A percentile compares a stretch with the other conserved stretches of the same genome.
Conservation (phyloP, 345 rosid species). For the Salix purpurea region DNA sequence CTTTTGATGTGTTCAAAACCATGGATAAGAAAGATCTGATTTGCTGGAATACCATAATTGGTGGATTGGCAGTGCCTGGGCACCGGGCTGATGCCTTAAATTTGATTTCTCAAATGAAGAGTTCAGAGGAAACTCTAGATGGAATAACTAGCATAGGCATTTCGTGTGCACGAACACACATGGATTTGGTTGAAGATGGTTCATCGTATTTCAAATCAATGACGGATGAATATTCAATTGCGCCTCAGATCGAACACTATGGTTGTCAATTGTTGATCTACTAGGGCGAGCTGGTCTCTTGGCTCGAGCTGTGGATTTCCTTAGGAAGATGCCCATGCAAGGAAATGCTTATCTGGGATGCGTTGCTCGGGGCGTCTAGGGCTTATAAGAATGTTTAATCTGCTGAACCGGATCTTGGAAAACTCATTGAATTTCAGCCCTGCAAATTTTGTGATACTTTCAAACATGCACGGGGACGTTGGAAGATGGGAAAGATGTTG, state of each 20-base stretch:
- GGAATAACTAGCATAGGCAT: conserved; percentile 68
- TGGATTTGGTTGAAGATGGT: conserved; percentile 72
- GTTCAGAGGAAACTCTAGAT: conserved; percentile 50
- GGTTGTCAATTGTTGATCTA: conserved; percentile 76
- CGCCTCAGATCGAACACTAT: conserved; percentile 77
- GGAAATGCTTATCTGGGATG: conserved; percentile 86
- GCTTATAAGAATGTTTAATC: conserved; percentile 62
- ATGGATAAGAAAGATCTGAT: conserved; percentile 28
- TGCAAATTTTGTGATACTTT: conserved; percentile 64
- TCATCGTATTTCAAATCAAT: conserved; percentile 60
- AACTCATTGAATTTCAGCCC: conserved; percentile 60
- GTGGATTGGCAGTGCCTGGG: too few relatives aligned
- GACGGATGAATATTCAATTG: conserved; percentile 50
- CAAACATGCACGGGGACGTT: conserved; percentile 66
- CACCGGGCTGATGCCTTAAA: too few relatives aligned
- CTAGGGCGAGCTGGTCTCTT: conserved; percentile 72
- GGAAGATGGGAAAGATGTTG: conserved; percentile 72
- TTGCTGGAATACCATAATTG: too few relatives aligned
- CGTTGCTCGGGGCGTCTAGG: conserved; percentile 74
- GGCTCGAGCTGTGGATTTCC: conserved; percentile 63
- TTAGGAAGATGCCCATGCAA: conserved; percentile 55
- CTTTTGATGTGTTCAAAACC: conserved; percentile 48
- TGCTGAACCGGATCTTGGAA: conserved; percentile 64
- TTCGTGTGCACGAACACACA: conserved; percentile 65
- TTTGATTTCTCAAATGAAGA: conserved; percentile 37